Evolutionary conservation across 305 asterid species (phyloP).

Genomic region (Solanum hybrid): DNA sequence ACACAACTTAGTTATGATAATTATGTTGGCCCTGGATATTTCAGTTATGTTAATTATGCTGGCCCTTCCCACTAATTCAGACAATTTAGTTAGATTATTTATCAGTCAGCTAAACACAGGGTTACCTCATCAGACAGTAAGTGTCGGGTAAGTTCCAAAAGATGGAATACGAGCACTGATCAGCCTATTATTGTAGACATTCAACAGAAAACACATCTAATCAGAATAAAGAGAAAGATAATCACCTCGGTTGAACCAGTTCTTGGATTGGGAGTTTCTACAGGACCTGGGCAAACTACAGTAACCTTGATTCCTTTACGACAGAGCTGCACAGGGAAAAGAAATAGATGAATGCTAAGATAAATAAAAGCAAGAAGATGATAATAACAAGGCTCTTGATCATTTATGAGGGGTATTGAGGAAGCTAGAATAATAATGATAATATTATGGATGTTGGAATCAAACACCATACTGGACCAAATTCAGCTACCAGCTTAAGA

Average conservation of each 20-base stretch:
- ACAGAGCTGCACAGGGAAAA: constrained; percentile 46
- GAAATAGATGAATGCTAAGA: constrained; percentile 1
- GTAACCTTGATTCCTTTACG: constrained; percentile 86
- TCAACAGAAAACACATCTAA: not conserved
- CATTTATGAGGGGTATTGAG: not conserved
- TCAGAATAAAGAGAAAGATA: not conserved
- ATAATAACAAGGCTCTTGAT: not conserved
- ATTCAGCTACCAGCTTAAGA: not conserved
- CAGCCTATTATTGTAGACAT: not conserved
- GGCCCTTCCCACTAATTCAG: not conserved
- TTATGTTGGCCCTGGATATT: not conserved
- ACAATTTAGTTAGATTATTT: not conserved
- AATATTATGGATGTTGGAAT: not conserved
- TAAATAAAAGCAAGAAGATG: not conserved
- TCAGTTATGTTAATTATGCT: not conserved
- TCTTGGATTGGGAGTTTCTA: constrained; percentile 56
- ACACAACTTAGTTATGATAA: not conserved
- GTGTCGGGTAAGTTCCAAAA: not conserved
- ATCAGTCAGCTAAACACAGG: not conserved
- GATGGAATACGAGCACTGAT: not conserved
- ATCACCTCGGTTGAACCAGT: constrained; percentile 48
- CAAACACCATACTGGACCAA: not conserved
- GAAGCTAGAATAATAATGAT: not conserved
- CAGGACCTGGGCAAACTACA: constrained; percentile 89
- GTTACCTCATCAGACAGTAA: not conserved